Evolutionary conservation across 2,329 filamentous ascomycete species (phyloP).

Genomic region (Emmonsia crescens): DNA sequence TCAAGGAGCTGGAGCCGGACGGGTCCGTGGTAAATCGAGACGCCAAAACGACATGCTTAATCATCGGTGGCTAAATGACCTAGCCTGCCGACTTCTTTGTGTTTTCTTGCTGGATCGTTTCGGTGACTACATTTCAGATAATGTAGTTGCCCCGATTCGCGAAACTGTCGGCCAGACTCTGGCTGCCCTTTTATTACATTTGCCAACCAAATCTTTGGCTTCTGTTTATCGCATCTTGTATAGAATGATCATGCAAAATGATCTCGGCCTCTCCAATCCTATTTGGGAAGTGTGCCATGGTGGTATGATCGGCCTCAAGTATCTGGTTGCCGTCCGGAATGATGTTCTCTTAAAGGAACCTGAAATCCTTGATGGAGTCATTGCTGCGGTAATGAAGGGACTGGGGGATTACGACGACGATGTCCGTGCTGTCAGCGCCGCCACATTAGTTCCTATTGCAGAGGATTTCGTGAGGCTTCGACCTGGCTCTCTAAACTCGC

Average conservation of each 20-base stretch:
- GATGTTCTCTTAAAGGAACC: conserved; percentile 77
- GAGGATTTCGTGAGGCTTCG: conserved; percentile 86
- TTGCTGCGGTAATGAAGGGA: conserved; percentile 88
- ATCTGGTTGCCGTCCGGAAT: conserved; percentile 88
- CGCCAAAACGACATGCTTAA: conserved; percentile 70
- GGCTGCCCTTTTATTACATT: conserved; percentile 75
- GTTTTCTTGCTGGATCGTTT: conserved; percentile 97
- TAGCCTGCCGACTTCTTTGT: conserved; percentile 88
- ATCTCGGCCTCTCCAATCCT: conserved; percentile 60
- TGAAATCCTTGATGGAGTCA: conserved; percentile 82
- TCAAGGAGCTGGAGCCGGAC: conserved; percentile 83
- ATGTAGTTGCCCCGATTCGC: conserved; percentile 87
- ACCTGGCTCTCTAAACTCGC: conserved; percentile 60
- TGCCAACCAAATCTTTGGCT: conserved; percentile 68
- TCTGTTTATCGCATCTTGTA: conserved; percentile 76
- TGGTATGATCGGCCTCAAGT: conserved; percentile 92
- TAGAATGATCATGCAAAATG: conserved; percentile 82
- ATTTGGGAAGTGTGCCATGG: conserved; percentile 95
- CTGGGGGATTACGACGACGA: conserved; percentile 86
- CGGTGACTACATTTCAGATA: conserved; percentile 95
- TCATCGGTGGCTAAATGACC: conserved; percentile 78
- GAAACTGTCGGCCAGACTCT: conserved; percentile 93
- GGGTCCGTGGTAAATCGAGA: conserved; percentile 57
- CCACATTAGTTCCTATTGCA: conserved; percentile 92
- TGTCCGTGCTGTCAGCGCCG: conserved; percentile 90